phyloP scores from a whole-genome alignment of 116 monocot species.

The Zostera marina region DNA sequence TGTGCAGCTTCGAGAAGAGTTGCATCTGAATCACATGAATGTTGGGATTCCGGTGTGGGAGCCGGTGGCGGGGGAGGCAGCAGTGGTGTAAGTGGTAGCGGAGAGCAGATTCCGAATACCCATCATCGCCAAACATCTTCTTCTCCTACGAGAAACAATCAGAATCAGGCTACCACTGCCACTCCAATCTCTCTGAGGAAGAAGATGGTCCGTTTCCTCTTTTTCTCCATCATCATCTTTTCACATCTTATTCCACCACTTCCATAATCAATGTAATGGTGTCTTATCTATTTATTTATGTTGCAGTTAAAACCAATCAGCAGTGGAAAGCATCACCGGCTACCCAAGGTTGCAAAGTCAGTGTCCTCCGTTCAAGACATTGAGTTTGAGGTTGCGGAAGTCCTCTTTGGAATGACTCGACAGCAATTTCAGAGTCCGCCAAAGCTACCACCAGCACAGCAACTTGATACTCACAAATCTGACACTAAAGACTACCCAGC shows the following conservation, averaged over 20 bases:
- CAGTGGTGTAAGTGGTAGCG: conserved; percentile 12
- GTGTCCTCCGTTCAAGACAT: conserved; percentile 48
- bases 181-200: conserved; percentile 71
- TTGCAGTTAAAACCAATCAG: conserved; percentile 43
- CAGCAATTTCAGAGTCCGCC: conserved; percentile 28
- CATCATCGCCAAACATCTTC: conserved; percentile 42
- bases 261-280: not conserved
- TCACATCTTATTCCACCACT: not conserved
- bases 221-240: not conserved
- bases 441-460: conserved; percentile 33
- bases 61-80: conserved; percentile 16
- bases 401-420: conserved; percentile 70
- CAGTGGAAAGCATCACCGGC: conserved; percentile 30
- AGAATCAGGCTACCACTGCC: conserved; percentile 1
- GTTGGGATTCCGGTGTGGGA: conserved; percentile 38
- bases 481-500: conserved; percentile 37
- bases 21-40: conserved; percentile 37
- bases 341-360: conserved; percentile 40
- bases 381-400: conserved; percentile 96
- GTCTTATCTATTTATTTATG: not conserved
- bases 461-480: conserved; percentile 13
- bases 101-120: conserved; percentile 2
- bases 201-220: conserved; percentile 32
- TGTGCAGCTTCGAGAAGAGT: conserved; percentile 62
- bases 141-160: conserved; percentile 59